Percentiles rank a stretch among this genome's conserved stretches.
These are phyloP conservation scores for Zygotorulaspora mrakii DNA, from an alignment of 1,139 yeast genomes.

Conservation along the genomic window DNA sequence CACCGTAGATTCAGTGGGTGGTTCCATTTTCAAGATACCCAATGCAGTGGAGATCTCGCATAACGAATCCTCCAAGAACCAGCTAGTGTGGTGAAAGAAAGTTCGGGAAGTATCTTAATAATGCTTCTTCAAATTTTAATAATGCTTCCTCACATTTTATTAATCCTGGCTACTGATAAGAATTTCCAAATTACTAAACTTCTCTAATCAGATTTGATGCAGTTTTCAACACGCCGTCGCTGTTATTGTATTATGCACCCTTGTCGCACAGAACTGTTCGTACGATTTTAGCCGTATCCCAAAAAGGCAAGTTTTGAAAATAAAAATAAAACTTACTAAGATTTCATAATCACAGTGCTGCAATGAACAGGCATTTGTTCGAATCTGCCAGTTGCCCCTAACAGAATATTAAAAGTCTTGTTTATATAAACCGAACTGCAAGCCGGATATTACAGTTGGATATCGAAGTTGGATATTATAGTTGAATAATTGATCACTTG, in stretches of 20 bases:
- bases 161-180: no score
- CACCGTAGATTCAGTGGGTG: conserved; percentile 9
- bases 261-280: neutral
- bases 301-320: neutral
- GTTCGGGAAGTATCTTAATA: neutral
- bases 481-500: no score
- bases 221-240: neutral
- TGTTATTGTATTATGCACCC: no score
- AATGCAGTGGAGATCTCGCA: conserved; percentile 3
- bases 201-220: no score
- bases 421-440: no score
- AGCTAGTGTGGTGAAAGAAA: conserved; percentile 1
- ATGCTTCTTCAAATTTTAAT: neutral
- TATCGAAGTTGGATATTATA: no score
- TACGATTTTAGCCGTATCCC: neutral
- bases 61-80: conserved; percentile 9
- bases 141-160: neutral
- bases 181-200: no score
- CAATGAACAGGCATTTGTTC: no score
- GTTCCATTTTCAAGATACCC: conserved; percentile 9
- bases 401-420: no score
- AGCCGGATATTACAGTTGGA: no score
- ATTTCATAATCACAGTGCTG: neutral
- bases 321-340: no score
- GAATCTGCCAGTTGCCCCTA: neutral